Evolutionary conservation across 2,329 filamentous ascomycete species (phyloP).

Genomic region (Sporothrix pseudoabietina): DNA sequence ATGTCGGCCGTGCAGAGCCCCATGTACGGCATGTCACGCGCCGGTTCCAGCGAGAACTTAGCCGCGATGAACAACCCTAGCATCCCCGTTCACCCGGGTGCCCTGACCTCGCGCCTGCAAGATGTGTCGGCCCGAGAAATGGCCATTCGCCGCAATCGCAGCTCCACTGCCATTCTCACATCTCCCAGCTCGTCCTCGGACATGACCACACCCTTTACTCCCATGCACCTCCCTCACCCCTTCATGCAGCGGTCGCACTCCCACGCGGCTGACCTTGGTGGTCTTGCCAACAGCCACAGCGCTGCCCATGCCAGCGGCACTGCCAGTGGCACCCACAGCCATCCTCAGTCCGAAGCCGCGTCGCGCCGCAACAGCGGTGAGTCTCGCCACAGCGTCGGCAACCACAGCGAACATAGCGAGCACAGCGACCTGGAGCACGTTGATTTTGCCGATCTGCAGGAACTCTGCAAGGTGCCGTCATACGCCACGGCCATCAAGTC

Average conservation of each 20-base stretch:
- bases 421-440: slow-evolving; percentile 53
- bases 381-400: slow-evolving; percentile 47
- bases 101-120: slow-evolving; percentile 67
- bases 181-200: slow-evolving; percentile 44
- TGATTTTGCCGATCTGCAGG: slow-evolving; percentile 61
- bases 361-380: slow-evolving; percentile 59
- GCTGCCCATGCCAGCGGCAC: background rate
- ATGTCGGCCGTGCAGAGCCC: slow-evolving; percentile 80
- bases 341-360: slow-evolving; percentile 46
- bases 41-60: slow-evolving; percentile 81
- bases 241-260: slow-evolving; percentile 37
- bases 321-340: slow-evolving; percentile 15
- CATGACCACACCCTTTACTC: slow-evolving; percentile 48
- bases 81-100: slow-evolving; percentile 53
- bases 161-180: slow-evolving; percentile 43
- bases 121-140: slow-evolving; percentile 56
- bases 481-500: slow-evolving; percentile 74
- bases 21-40: slow-evolving; percentile 69
- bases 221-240: slow-evolving; percentile 40
- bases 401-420: slow-evolving; percentile 37
- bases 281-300: background rate
- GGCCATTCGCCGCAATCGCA: slow-evolving; percentile 46
- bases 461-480: slow-evolving; percentile 73
- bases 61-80: slow-evolving; percentile 55
- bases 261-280: background rate